These are phyloP conservation scores for Aspergillus biplanus DNA, from an alignment of 495 filamentous ascomycete genomes.

Conservation along the genomic window DNA sequence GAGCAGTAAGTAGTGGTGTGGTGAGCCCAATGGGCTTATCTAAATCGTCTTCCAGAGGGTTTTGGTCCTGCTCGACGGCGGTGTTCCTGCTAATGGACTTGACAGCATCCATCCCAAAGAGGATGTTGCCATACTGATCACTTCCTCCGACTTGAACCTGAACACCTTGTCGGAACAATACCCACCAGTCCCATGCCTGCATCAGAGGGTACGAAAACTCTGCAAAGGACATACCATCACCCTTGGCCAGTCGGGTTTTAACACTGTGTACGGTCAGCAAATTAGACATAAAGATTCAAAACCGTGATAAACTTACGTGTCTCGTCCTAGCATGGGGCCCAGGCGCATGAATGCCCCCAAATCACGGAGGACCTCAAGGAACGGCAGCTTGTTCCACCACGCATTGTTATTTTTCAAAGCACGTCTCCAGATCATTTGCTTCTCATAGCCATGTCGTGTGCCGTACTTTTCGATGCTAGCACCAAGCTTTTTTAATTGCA, in stretches of 20 bases:
- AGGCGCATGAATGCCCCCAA: conserved; percentile 74
- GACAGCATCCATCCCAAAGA: conserved; percentile 84
- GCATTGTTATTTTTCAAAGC: conserved; percentile 74
- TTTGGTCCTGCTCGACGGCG: conserved; percentile 30
- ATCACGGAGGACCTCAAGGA: conserved; percentile 72
- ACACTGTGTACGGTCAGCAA: conserved; percentile 60
- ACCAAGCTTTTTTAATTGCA: conserved; percentile 81
- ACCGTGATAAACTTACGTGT: conserved; percentile 69
- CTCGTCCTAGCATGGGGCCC: conserved; percentile 83
- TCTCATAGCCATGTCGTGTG: conserved; percentile 60
- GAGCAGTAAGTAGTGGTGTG: conserved; percentile 82
- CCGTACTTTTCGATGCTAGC: conserved; percentile 66
- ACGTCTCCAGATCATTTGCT: conserved; percentile 63
- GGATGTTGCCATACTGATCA: conserved; percentile 96
- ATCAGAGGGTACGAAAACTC: conserved; percentile 94
- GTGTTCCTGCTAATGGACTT: conserved; percentile 66
- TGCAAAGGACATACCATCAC: conserved; percentile 89
- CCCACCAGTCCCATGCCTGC: conserved; percentile 97
- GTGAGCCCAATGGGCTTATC: conserved; percentile 79
- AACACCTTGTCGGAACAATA: conserved; percentile 67
- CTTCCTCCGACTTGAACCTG: conserved; percentile 91
- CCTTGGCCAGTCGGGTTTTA: conserved; percentile 74
- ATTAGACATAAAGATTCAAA: neutral
- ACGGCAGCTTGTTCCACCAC: conserved; percentile 72
- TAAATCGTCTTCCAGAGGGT: conserved; percentile 35